phyloP scores from a whole-genome alignment of 305 asterid species.

The Stenogyne calaminthoides region DNA sequence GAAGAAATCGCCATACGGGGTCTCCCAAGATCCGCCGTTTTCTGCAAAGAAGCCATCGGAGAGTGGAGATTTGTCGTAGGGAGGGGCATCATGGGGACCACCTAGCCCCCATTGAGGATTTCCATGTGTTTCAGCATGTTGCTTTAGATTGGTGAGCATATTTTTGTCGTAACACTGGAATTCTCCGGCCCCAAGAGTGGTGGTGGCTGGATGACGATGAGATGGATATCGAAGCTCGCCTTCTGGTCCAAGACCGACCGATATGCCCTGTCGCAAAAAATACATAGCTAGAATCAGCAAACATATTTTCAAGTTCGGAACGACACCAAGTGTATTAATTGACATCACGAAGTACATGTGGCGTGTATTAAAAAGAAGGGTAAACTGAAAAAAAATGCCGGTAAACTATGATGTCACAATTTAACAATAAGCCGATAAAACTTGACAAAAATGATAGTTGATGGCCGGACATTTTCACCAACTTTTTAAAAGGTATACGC shows the following conservation, averaged over 20 bases:
- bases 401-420: no score
- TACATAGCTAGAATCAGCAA: conserved; percentile 24
- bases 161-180: conserved; percentile 82
- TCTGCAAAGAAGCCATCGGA: conserved; percentile 62
- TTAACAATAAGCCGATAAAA: no score
- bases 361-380: no score
- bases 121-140: conserved; percentile 54
- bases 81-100: conserved; percentile 79
- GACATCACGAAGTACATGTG: no score
- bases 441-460: no score
- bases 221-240: conserved; percentile 90
- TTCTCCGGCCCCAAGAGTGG: conserved; percentile 57
- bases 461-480: no score
- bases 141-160: conserved; percentile 63
- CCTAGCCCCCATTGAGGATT: conserved; percentile 83
- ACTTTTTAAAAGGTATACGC: no score
- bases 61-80: conserved; percentile 43
- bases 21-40: conserved; percentile 82
- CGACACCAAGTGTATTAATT: background rate
- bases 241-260: conserved; percentile 84
- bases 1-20: conserved; percentile 73
- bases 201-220: conserved; percentile 37
- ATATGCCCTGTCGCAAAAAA: conserved; percentile 52
- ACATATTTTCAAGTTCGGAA: background rate
- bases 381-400: no score